Conservation (phyloP, 2,329 filamentous ascomycete species). For the Colletotrichum sp. region DNA sequence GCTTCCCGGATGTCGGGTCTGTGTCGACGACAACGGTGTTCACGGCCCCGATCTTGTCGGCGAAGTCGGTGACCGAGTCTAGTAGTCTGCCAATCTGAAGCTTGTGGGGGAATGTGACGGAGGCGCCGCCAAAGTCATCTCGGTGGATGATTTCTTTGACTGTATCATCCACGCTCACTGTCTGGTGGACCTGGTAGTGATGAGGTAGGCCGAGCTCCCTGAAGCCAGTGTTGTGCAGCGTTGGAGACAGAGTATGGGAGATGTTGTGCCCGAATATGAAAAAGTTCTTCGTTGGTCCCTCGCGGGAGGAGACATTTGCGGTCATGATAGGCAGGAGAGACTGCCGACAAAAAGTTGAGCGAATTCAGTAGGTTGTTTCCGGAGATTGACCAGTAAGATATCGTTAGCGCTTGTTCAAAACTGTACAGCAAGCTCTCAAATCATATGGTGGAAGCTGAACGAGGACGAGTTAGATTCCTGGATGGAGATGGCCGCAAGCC, state of each 20-base stretch:
- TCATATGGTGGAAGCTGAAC: neutral
- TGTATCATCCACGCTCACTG: neutral
- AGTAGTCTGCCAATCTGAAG: neutral
- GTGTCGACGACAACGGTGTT: neutral
- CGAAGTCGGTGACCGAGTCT: neutral
- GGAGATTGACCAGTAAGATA: neutral
- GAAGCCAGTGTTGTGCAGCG: slow-evolving; percentile 1
- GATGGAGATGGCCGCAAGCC: neutral
- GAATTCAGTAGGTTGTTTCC: neutral
- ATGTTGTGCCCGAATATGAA: slow-evolving; percentile 6
- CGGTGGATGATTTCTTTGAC: neutral
- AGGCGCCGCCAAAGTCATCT: neutral
- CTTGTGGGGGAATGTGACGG: neutral
- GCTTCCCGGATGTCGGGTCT: neutral
- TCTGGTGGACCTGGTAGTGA: neutral
- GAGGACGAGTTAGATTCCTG: neutral
- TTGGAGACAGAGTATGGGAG: neutral
- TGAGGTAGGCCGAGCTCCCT: neutral
- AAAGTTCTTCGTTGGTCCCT: neutral
- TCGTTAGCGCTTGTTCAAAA: neutral
- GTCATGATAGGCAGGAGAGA: neutral
- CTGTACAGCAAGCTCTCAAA: neutral
- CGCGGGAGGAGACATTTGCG: neutral
- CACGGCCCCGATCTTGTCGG: neutral
- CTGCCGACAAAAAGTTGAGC: no score